These are phyloP conservation scores for Antitrichia curtipendula DNA, from an alignment of 225 moss, liverwort and hornwort species.

Conservation along the genomic window DNA sequence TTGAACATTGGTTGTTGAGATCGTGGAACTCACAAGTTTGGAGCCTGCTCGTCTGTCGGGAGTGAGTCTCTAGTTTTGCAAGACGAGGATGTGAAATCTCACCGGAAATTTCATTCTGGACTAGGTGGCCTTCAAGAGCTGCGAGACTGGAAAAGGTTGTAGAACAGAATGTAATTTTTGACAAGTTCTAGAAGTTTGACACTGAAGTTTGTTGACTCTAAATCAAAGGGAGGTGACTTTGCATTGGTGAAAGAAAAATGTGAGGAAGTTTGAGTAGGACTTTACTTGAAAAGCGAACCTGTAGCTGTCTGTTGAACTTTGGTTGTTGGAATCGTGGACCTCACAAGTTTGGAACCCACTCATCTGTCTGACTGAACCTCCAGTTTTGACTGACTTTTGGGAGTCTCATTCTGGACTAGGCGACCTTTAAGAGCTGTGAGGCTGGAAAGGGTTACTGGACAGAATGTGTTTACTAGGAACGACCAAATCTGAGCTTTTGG, in stretches of 20 bases:
- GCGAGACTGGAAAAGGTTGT: background rate
- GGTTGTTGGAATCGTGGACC: background rate
- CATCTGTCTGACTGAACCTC: background rate
- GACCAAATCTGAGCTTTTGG: background rate
- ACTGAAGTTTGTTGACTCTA: background rate
- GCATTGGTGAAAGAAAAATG: too few species aligned
- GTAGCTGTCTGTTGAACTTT: background rate
- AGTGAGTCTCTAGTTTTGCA: background rate
- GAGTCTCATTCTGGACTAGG: background rate
- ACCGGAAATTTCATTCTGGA: background rate
- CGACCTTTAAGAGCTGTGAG: background rate
- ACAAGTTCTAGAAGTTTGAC: background rate
- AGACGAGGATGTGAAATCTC: background rate
- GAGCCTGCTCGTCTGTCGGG: background rate
- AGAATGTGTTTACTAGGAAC: background rate
- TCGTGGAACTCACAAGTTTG: background rate
- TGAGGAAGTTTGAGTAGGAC: background rate
- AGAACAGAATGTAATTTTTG: background rate
- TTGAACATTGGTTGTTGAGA: background rate
- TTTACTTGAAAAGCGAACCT: too few species aligned
- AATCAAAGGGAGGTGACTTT: background rate
- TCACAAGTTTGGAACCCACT: background rate
- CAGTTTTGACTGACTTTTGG: background rate
- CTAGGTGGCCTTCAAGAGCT: background rate
- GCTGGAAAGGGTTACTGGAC: background rate